phyloP scores from a whole-genome alignment of 345 rosid genomes.

The Boechera retrofracta region DNA sequence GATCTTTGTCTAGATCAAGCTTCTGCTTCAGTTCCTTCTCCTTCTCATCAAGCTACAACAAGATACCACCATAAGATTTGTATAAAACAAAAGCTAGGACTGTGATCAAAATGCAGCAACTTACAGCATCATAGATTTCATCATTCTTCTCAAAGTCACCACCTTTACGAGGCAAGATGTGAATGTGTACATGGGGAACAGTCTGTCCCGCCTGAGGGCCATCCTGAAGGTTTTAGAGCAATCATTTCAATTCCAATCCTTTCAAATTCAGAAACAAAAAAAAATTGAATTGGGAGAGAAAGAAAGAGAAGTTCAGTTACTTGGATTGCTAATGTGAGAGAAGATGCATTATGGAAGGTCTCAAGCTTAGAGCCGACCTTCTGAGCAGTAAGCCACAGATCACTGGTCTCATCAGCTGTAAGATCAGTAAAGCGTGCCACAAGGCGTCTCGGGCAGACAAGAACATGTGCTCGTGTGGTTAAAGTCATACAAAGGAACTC shows the following conservation, averaged over 20 bases:
- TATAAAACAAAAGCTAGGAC: background rate
- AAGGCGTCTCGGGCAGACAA: constrained; percentile 84
- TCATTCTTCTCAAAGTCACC: constrained; percentile 94
- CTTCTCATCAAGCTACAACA: constrained; percentile 65
- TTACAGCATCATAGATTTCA: constrained; percentile 86
- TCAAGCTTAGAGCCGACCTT: constrained; percentile 78
- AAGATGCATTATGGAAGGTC: constrained; percentile 72
- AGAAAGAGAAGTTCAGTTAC: constrained; percentile 45
- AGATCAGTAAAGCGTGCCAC: constrained; percentile 89
- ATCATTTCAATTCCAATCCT: constrained; percentile 9
- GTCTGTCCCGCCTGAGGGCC: constrained; percentile 96
- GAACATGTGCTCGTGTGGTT: constrained; percentile 73
- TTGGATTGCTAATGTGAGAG: constrained; percentile 79
- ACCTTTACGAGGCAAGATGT: constrained; percentile 77
- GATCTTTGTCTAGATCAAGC: constrained; percentile 79
- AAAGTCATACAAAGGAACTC: constrained; percentile 52
- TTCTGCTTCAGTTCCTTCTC: constrained; percentile 73
- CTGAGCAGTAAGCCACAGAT: constrained; percentile 83
- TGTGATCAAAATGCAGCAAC: constrained; percentile 32
- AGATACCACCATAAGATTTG: constrained; percentile 22
- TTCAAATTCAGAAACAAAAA: background rate
- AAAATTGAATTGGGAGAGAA: background rate
- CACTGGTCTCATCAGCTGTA: constrained; percentile 76
- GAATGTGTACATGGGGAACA: constrained; percentile 93
- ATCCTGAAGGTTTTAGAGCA: constrained; percentile 54